phyloP scores from a whole-genome alignment of 2,329 filamentous ascomycete genomes.

The Elsinoe fawcettii region DNA sequence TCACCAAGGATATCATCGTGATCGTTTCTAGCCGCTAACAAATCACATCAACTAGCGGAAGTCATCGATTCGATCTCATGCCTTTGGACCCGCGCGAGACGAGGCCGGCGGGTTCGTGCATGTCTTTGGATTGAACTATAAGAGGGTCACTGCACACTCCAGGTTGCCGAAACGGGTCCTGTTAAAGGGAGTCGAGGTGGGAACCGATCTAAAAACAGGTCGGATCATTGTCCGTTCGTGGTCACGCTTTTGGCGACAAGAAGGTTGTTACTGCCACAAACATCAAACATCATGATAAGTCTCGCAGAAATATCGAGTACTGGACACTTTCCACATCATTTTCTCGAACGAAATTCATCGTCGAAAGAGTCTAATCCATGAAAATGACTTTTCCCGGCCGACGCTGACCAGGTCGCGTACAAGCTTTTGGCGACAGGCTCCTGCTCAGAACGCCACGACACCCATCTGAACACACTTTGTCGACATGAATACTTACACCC shows the following conservation, averaged over 20 bases:
- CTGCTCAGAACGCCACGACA: not conserved
- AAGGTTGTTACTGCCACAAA: not conserved
- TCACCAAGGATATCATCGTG: not conserved
- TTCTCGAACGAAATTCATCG: no score
- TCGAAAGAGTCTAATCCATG: no score
- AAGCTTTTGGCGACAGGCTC: not conserved
- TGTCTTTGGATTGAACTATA: not conserved
- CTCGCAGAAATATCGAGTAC: no score
- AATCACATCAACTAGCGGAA: not conserved
- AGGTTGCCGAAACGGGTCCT: not conserved
- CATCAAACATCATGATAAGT: no score
- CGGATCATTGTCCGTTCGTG: not conserved
- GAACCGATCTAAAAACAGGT: not conserved
- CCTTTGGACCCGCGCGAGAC: not conserved
- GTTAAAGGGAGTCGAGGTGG: not conserved
- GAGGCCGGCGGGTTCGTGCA: not conserved
- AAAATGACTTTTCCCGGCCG: not conserved
- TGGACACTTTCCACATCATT: no score
- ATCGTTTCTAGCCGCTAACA: not conserved
- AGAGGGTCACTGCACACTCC: not conserved
- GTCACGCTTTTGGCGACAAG: not conserved
- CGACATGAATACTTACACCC: no score
- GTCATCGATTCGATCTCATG: not conserved
- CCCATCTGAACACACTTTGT: no score
- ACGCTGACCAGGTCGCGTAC: not conserved